phyloP scores from a whole-genome alignment of 2,329 filamentous ascomycete species.

The Scytalidium sp. region DNA sequence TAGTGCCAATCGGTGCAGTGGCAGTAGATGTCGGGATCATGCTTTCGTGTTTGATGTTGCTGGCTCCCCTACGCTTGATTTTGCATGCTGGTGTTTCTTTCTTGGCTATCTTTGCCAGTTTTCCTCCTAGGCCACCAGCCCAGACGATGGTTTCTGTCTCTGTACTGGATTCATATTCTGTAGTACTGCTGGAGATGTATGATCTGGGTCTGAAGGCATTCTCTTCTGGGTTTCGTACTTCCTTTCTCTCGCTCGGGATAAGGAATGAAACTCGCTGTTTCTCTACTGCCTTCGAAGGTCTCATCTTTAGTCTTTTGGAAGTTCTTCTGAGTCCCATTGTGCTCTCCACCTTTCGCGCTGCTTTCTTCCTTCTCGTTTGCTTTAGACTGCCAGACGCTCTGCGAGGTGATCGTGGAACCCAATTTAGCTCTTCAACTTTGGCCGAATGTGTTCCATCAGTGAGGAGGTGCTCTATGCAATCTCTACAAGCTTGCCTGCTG shows the following conservation, averaged over 20 bases:
- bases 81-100: background rate
- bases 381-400: too few species aligned
- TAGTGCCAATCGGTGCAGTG: background rate
- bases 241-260: background rate
- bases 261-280: background rate
- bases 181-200: background rate
- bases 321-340: background rate
- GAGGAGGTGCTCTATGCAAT: slow-evolving; percentile 2
- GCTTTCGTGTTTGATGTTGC: background rate
- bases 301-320: background rate
- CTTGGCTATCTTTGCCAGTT: background rate
- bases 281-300: background rate
- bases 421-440: slow-evolving; percentile 1
- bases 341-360: background rate
- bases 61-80: background rate
- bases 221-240: background rate
- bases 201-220: background rate
- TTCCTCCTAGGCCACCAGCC: background rate
- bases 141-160: background rate
- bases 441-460: slow-evolving; percentile 3
- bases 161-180: background rate
- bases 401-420: slow-evolving; percentile 1
- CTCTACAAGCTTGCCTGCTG: slow-evolving; percentile 9
- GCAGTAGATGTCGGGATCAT: background rate
- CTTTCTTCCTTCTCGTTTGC: background rate